Evolutionary conservation across 2,329 filamentous ascomycete species (phyloP).

Genomic region (Fusarium duplospermum): DNA sequence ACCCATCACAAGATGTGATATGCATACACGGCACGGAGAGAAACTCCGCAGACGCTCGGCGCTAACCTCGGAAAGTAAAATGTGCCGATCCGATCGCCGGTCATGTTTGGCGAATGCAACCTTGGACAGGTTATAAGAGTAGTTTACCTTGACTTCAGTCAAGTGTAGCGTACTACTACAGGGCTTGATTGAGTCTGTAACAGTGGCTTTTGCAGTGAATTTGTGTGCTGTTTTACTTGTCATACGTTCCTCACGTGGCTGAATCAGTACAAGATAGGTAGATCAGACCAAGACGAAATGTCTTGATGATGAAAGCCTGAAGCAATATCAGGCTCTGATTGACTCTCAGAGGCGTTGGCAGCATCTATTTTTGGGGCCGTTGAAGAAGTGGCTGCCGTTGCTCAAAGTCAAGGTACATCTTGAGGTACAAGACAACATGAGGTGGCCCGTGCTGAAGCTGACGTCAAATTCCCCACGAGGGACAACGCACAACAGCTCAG

Average conservation of each 20-base stretch:
- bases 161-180: neutral
- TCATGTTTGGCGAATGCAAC: neutral
- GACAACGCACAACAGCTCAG: constrained; percentile 11
- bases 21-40: neutral
- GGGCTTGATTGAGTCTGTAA: neutral
- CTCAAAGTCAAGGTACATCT: neutral
- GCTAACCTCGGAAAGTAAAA: neutral
- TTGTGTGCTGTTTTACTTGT: neutral
- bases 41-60: neutral
- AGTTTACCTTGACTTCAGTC: neutral
- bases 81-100: neutral
- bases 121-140: neutral
- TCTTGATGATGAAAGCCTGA: neutral
- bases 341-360: neutral
- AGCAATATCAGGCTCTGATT: neutral
- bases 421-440: neutral
- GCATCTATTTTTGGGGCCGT: neutral
- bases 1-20: neutral
- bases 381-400: neutral
- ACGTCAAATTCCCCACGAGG: constrained; percentile 14
- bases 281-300: neutral
- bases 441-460: constrained; percentile 24
- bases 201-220: neutral
- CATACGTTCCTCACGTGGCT: neutral
- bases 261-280: neutral